Evolutionary conservation across 208 protist species (phyloP), one percentile per base, ranked within the genome.

Genomic region (Trypanosoma avium): DNA sequence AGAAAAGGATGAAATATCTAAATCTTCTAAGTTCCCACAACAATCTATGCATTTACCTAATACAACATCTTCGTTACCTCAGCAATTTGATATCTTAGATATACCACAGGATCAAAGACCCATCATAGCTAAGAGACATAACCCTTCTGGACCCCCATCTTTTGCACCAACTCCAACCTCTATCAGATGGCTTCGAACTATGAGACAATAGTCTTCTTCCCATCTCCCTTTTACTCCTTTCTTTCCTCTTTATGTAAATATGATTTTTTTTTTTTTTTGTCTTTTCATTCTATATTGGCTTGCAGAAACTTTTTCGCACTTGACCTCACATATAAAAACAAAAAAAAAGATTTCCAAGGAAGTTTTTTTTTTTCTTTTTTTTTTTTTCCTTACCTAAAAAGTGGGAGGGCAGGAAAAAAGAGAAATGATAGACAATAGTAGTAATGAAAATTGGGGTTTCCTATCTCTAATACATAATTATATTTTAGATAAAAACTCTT

Each of bases 111-210:
- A 59, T 59, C 21, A 56, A 36, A 46, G 24, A 48, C 33, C 43
- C 15, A 15, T 35, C 12, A 59, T 22, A 24, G 13, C 42, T 65
- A 58, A 42, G 48, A 52, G 10, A 10, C 56, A 58, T 12, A 15
- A 9, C 21, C 36, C 48, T 33, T 33, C 47, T 33, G 66, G 66
- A 19, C 66, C 56, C 19, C 58, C 66, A 3, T 40, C 30, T 8
- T 72, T 72, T 65, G 43, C 50, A 15, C 66, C 66, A 4, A 72
- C 56, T 48, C 66, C 36, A 12, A 43, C 17, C 45, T 43, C 66
- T 24, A 54, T 17, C 8, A 48, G 15, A 45, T 69, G 63, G 58
- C 21, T 60, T 3, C 65, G 10, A 22, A 49, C 15, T 9, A 56
- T 62, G 53, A 42, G 55, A 8, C 61, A n/a, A 66, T 29, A 0